A percentile compares a stretch with the other conserved stretches of the same genome.
Evolutionary conservation across 1,284 basidiomycete species (phyloP).

Genomic region (Ustilago lituana): DNA sequence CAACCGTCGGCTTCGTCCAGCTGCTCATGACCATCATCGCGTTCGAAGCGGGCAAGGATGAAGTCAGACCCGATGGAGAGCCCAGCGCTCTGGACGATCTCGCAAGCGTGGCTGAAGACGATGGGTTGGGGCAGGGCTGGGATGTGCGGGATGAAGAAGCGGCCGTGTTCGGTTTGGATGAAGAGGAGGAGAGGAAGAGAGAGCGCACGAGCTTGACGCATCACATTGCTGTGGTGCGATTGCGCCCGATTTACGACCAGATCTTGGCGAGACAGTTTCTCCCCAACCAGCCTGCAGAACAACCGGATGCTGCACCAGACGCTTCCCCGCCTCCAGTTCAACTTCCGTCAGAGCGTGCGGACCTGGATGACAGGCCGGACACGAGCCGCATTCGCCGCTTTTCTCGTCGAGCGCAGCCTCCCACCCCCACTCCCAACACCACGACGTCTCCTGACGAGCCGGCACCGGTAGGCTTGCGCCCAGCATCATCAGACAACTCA

Average conservation of each 20-base stretch:
- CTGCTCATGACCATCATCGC: conserved; percentile 37
- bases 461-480: conserved; percentile 11
- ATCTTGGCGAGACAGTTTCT: conserved; percentile 23
- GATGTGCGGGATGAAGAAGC: conserved; percentile 46
- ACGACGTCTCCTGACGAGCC: background rate
- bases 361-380: conserved; percentile 17
- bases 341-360: background rate
- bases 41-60: conserved; percentile 41
- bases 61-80: conserved; percentile 28
- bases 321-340: background rate
- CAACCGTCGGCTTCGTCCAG: conserved; percentile 33
- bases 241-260: conserved; percentile 24
- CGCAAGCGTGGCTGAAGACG: conserved; percentile 7
- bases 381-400: conserved; percentile 35
- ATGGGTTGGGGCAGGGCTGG: conserved; percentile 37
- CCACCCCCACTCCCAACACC: background rate
- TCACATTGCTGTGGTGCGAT: conserved; percentile 34
- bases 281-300: conserved; percentile 1
- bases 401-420: conserved; percentile 20
- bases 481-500: conserved; percentile 27
- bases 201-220: conserved; percentile 27
- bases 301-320: background rate
- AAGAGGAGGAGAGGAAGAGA: conserved; percentile 17
- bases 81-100: conserved; percentile 34
- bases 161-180: conserved; percentile 18